These are phyloP conservation scores for Trichocladium uniseriatum DNA, from an alignment of 495 filamentous ascomycete genomes.

Conservation along the genomic window DNA sequence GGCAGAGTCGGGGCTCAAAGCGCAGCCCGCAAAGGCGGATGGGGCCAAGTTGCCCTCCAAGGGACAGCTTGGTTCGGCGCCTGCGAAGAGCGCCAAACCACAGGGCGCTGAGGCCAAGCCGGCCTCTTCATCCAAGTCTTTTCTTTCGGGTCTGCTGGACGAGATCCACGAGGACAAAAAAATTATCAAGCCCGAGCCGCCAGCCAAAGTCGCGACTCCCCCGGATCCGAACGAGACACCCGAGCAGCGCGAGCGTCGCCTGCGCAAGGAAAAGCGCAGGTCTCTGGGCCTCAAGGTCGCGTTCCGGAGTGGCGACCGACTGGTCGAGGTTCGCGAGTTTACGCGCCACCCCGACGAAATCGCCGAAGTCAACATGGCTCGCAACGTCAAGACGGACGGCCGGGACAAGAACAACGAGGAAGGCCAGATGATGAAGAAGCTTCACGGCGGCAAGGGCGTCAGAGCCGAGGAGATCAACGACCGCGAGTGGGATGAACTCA, in stretches of 20 bases:
- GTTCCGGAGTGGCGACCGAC: slow-evolving; percentile 57
- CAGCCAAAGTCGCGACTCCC: slow-evolving; percentile 40
- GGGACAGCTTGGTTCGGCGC: not conserved
- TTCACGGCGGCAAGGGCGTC: slow-evolving; percentile 31
- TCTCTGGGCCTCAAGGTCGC: slow-evolving; percentile 58
- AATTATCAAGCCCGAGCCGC: slow-evolving; percentile 26
- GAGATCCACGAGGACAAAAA: slow-evolving; percentile 56
- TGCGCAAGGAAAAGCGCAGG: slow-evolving; percentile 70
- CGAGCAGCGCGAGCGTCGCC: slow-evolving; percentile 60
- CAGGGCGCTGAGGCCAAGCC: slow-evolving; percentile 10
- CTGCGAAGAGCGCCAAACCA: slow-evolving; percentile 4
- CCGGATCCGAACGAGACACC: slow-evolving; percentile 56
- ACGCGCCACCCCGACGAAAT: slow-evolving; percentile 76
- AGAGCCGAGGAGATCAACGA: slow-evolving; percentile 42
- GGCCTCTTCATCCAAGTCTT: slow-evolving; percentile 22
- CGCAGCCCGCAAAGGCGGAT: slow-evolving; percentile 3
- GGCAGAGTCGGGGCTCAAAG: slow-evolving; percentile 12
- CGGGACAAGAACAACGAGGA: slow-evolving; percentile 39
- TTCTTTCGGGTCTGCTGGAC: slow-evolving; percentile 45
- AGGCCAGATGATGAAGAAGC: slow-evolving; percentile 66
- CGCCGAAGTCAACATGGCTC: slow-evolving; percentile 51
- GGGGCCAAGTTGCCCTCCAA: not conserved
- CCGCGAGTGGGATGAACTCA: slow-evolving; percentile 28
- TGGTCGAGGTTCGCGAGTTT: slow-evolving; percentile 65
- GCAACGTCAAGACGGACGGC: slow-evolving; percentile 56